phyloP scores from a whole-genome alignment of 2,329 filamentous ascomycete species.

The Neoscytalidium dimidiatum region DNA sequence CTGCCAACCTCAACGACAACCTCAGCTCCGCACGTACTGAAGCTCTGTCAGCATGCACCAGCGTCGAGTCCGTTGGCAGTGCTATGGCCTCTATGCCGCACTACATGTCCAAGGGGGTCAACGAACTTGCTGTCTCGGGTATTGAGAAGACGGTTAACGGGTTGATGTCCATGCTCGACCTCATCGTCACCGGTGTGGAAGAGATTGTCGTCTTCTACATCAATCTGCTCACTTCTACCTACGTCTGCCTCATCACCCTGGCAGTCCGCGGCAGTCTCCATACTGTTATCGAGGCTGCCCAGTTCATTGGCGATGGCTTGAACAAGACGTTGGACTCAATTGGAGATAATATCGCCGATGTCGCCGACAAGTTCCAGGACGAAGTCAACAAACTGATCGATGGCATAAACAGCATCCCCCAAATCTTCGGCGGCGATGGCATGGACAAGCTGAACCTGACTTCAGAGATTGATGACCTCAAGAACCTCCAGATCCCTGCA shows the following conservation, averaged over 20 bases:
- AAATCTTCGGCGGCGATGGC: constrained; percentile 43
- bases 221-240: constrained; percentile 87
- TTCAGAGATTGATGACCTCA: constrained; percentile 64
- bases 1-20: constrained; percentile 70
- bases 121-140: constrained; percentile 76
- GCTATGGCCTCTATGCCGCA: constrained; percentile 98
- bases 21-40: constrained; percentile 75
- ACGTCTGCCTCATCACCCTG: constrained; percentile 84
- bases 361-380: constrained; percentile 58
- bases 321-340: constrained; percentile 63
- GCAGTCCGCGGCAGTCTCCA: constrained; percentile 78
- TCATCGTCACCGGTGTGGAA: constrained; percentile 81
- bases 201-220: constrained; percentile 89
- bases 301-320: constrained; percentile 62
- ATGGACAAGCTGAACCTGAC: constrained; percentile 66
- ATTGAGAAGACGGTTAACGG: constrained; percentile 80
- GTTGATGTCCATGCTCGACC: constrained; percentile 74
- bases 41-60: constrained; percentile 85
- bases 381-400: constrained; percentile 46
- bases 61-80: constrained; percentile 90
- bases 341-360: constrained; percentile 52
- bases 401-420: constrained; percentile 41
- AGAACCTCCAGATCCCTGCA: constrained; percentile 68
- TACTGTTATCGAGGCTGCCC: constrained; percentile 63
- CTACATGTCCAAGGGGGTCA: constrained; percentile 87